Conservation (phyloP, 1,139 yeast genomes). For the Sugiyamaella paludigena region DNA sequence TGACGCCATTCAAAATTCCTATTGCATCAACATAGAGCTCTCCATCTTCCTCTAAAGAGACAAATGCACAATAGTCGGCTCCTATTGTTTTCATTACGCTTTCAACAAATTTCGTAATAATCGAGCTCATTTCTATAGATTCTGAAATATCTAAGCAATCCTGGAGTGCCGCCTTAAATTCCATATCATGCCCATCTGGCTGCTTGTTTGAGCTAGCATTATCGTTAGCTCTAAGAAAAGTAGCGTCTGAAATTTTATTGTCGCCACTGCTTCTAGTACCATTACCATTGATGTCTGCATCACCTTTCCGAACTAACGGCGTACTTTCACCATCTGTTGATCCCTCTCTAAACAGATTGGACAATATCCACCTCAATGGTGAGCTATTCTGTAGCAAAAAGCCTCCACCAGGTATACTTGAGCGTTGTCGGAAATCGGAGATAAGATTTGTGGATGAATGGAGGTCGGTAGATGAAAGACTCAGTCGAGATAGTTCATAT, state of each 20-base stretch:
- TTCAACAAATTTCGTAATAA: constrained; percentile 43
- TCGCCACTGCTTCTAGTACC: constrained; percentile 5
- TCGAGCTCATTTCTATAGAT: constrained; percentile 44
- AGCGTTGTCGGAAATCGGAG: constrained; percentile 21
- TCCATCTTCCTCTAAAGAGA: constrained; percentile 39
- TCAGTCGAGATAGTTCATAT: constrained; percentile 26
- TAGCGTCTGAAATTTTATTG: constrained; percentile 1
- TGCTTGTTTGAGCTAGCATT: constrained; percentile 7
- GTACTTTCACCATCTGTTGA: constrained; percentile 7
- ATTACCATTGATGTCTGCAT: neutral
- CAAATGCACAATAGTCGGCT: constrained; percentile 49
- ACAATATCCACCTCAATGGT: constrained; percentile 33
- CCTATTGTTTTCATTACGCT: constrained; percentile 45
- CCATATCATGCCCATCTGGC: constrained; percentile 22
- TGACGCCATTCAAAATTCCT: constrained; percentile 40
- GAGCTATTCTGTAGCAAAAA: constrained; percentile 28
- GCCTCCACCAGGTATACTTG: constrained; percentile 19
- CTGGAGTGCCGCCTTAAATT: constrained; percentile 35
- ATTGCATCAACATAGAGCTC: constrained; percentile 46
- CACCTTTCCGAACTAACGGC: too few relatives aligned
- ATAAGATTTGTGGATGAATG: constrained; percentile 14
- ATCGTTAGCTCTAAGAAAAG: neutral
- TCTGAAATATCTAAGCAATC: constrained; percentile 53
- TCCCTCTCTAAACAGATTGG: constrained; percentile 31
- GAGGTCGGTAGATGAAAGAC: constrained; percentile 21